Conservation (phyloP, 768 basidiomycete species). For the Boletus speciosus region DNA sequence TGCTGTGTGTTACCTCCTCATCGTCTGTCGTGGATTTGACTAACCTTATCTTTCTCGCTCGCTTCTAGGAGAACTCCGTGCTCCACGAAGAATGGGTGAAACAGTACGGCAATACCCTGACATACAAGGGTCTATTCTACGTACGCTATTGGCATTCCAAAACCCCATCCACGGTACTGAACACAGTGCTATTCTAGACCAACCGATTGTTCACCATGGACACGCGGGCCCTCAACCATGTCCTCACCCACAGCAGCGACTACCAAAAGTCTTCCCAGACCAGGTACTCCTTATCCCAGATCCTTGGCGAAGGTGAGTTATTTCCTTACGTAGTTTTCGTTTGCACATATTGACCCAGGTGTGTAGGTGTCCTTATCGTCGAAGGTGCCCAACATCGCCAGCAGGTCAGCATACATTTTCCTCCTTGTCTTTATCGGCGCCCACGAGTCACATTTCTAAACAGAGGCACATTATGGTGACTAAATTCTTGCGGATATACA, state of each 20-base stretch:
- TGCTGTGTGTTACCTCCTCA: conserved; percentile 29
- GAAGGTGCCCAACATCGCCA: conserved; percentile 39
- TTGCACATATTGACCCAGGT: background rate
- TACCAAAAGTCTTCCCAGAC: conserved; percentile 45
- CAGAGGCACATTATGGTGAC: conserved; percentile 34
- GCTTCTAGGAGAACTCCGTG: conserved; percentile 1
- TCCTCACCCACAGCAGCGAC: conserved; percentile 48
- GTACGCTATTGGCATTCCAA: background rate
- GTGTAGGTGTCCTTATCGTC: conserved; percentile 46
- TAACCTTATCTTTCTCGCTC: background rate
- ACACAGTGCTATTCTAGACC: conserved; percentile 12
- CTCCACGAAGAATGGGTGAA: conserved; percentile 17
- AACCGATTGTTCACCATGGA: conserved; percentile 55
- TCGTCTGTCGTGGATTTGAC: background rate
- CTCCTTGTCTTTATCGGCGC: background rate
- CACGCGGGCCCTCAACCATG: conserved; percentile 56
- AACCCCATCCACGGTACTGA: background rate
- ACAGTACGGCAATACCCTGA: conserved; percentile 9
- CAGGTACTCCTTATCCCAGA: background rate
- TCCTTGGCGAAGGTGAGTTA: conserved; percentile 2
- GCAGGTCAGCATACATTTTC: conserved; percentile 27
- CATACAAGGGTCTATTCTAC: conserved; percentile 10
- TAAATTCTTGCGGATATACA: background rate
- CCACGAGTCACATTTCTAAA: background rate
- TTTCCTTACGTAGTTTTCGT: background rate